A percentile compares a stretch with the other conserved stretches of the same genome.
Evolutionary conservation across 2,329 filamentous ascomycete species (phyloP).

Genomic region (Dothiorella sarmentorum): DNA sequence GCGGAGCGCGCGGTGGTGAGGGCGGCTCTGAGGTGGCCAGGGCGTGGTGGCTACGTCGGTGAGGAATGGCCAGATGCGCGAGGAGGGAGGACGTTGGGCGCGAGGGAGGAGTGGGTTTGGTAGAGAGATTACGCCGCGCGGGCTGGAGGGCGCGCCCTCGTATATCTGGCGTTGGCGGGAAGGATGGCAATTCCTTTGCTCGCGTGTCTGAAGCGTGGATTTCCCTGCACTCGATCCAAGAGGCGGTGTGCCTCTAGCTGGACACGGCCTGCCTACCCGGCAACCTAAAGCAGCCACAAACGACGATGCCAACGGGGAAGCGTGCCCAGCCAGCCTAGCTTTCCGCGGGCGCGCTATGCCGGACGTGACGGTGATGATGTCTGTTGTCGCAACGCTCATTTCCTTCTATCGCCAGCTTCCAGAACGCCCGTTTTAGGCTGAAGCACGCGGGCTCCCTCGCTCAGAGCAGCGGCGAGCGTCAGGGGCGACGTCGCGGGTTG

Average conservation of each 20-base stretch:
- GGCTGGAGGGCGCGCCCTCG: background rate
- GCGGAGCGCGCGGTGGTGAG: slow-evolving; percentile 7
- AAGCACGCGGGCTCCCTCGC: background rate
- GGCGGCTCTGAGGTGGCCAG: background rate
- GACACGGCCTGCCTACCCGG: slow-evolving; percentile 14
- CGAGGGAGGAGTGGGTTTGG: background rate
- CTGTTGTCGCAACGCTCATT: slow-evolving; percentile 11
- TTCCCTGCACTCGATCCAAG: slow-evolving; percentile 12
- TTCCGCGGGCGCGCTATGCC: background rate
- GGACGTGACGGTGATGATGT: background rate
- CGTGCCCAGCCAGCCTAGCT: background rate
- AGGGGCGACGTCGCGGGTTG: background rate
- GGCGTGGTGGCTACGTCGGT: background rate
- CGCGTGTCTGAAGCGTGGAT: slow-evolving; percentile 8
- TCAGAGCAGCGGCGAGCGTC: background rate
- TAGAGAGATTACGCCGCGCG: background rate
- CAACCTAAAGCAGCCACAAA: slow-evolving; percentile 15
- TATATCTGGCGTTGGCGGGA: slow-evolving; percentile 3
- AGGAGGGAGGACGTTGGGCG: background rate
- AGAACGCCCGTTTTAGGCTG: slow-evolving; percentile 14
- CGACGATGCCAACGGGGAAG: slow-evolving; percentile 4
- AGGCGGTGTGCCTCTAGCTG: slow-evolving; percentile 10
- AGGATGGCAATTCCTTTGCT: slow-evolving; percentile 7
- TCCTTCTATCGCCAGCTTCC: background rate
- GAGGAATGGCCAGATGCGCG: background rate